Base-by-base conservation (phyloP, 305 asterid species). In the Fraxinus sp. region DNA sequence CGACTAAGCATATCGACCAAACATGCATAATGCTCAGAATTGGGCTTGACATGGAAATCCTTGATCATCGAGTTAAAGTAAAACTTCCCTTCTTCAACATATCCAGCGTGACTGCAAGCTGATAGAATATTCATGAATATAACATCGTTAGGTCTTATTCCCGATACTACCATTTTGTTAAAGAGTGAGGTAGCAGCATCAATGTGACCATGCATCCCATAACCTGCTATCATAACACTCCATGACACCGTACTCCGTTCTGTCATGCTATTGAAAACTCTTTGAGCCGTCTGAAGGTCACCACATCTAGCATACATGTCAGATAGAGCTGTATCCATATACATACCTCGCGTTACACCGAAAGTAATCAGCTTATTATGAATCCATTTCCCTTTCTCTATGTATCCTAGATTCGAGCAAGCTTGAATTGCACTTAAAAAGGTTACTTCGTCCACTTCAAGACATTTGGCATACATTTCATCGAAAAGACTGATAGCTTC, bases 291-390 rank as follows among this genome's bases (percentile, higher is more conserved):
- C 30, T 57, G 74, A 57, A 93, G 93, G 83, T 91, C 92, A 77
- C 98, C 98, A 86, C 98, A 90, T 57, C 93, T 89, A 41, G 98
- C 95, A 68, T 93, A 95, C 98, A 95, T 90, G 74, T 91, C 92
- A 16, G 85, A 85, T 59, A 95, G 83, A 71, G 98, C 91, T 3
- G 97, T 91, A 81, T 90, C 91, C 3, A 92, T 83, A 71, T 87
- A 93, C 89, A 90, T 83, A 84, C 91, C 98, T 28, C 68, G 85
- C n/a, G 13, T 77, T 41, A 91, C 81, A n/a, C 98, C 97, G 44
- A 75, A 84, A 41, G 88, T 81, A 37, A 91, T 88, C 68, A 88
- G 79, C 88, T 92, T 93, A 44, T 92, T 96, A 88, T 95, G 98
- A 86, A 92, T 80, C 98, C 93, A 89, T 78, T 89, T 93, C 9